Evolutionary conservation across 208 protist species (phyloP).

Genomic region (Trichomonas gallinae): DNA sequence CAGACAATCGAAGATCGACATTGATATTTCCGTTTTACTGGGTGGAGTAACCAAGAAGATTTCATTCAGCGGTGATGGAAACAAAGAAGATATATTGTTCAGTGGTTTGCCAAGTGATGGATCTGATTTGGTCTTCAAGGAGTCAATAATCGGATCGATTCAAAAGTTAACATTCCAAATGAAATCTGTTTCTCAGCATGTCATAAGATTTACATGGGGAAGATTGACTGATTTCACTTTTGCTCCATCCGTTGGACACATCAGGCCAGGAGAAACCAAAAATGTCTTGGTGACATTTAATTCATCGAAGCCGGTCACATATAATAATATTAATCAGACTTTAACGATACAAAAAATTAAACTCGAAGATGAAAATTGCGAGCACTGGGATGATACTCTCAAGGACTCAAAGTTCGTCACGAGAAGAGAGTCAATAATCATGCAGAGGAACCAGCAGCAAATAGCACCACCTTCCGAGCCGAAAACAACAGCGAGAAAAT

Average conservation of each 20-base stretch:
- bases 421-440: neutral
- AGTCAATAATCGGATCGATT: neutral
- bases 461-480: neutral
- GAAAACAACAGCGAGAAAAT: neutral
- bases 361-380: neutral
- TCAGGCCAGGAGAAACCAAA: neutral
- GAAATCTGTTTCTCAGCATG: neutral
- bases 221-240: neutral
- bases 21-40: neutral
- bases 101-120: neutral
- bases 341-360: neutral
- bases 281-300: neutral
- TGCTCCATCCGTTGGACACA: neutral
- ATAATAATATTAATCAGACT: neutral
- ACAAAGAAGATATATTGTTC: neutral
- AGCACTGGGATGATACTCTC: neutral
- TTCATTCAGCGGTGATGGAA: neutral
- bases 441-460: neutral
- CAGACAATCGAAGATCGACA: neutral
- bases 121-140: neutral
- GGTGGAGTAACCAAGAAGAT: neutral
- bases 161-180: neutral
- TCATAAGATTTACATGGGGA: neutral
- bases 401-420: neutral
- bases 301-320: neutral